Base-by-base conservation (phyloP, 1,284 basidiomycete genomes). In the Volvariella volvacea region DNA sequence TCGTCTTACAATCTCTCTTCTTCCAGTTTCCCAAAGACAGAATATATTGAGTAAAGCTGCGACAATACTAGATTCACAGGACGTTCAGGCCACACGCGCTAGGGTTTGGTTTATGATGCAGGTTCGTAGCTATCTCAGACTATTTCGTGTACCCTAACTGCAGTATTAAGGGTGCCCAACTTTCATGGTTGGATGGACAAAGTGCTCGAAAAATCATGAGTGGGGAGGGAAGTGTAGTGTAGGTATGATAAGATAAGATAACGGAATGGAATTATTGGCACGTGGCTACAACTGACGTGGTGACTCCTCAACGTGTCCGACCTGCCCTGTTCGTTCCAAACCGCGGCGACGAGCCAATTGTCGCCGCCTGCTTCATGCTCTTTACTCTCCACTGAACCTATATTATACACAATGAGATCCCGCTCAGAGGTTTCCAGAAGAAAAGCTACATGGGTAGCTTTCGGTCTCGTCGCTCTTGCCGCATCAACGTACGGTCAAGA, bases 371-470 rank as follows among this genome's bases (percentile, higher is more conserved):
- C 25, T 28, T 28, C 25, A 28, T 28, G 25, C 6, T 12, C 12
- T 39, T 33, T 42, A 38, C 34, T 39, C 21, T 22, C 46, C 47
- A 64, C 64, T 60, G 56, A 59, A 50, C 47, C 49, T 36, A 48
- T 52, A 55, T n/a, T 28, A 28, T 28, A 28, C 25, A 28, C 6
- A 6, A 28, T 28, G 25, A 28, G 12, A 12, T 28, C 25, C 25
- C 25, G 12, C 12, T 28, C 25, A 48, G 62, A 61, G 52, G 50
- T 58, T 39, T 82, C 55, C 49, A 57, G 63, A 44, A 56, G 71
- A 53, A 89, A 87, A 51, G 78, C 76, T 46, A 77, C 67, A 32
- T 81, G 77, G 76, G 58, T 81, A 32, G 74, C 74, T 37, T 76
- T 78, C 57, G 74, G 71, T 40, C 63, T 81, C 46, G 60, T 78